A percentile compares a stretch with the other conserved stretches of the same genome.
Evolutionary conservation across 2,329 filamentous ascomycete species (phyloP).

Genomic region (Juglanconis oblonga): DNA sequence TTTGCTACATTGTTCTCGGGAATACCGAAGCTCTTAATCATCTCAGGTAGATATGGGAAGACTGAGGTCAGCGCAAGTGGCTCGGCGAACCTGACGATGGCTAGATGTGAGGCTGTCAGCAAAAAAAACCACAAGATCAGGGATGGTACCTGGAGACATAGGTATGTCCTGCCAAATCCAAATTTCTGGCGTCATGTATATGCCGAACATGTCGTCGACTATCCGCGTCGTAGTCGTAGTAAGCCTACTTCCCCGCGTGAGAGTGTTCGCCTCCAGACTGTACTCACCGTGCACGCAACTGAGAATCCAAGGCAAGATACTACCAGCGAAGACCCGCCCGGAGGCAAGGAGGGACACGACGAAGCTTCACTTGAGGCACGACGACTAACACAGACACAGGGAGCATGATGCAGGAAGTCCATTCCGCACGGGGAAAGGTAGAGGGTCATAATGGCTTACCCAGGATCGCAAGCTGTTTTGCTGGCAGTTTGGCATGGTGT

Average conservation of each 20-base stretch:
- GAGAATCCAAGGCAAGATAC: conserved; percentile 5
- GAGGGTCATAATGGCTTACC: conserved; percentile 48
- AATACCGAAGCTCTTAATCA: conserved; percentile 78
- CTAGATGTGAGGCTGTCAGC: conserved; percentile 43
- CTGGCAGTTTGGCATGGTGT: conserved; percentile 60
- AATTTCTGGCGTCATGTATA: not conserved
- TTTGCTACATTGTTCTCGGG: conserved; percentile 69
- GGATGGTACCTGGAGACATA: conserved; percentile 17
- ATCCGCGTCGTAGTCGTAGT: not conserved
- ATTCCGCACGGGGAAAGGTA: conserved; percentile 13
- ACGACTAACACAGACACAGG: conserved; percentile 2
- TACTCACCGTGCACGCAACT: conserved; percentile 5
- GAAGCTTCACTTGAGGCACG: conserved; percentile 14
- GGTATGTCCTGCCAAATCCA: not conserved
- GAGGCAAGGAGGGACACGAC: not conserved
- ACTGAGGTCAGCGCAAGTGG: conserved; percentile 71
- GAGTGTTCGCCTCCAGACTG: not conserved
- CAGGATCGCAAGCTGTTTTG: conserved; percentile 74
- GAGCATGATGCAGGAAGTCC: not conserved
- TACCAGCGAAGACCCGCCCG: not conserved
- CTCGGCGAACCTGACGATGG: conserved; percentile 76
- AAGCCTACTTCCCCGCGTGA: not conserved
- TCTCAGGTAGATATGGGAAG: conserved; percentile 71
- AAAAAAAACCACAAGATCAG: conserved; percentile 17
- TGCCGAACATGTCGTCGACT: not conserved